Percentiles rank a stretch among this genome's conserved stretches.
phyloP scores from a whole-genome alignment of 2,329 filamentous ascomycete genomes.

The Drechslera avenae region DNA sequence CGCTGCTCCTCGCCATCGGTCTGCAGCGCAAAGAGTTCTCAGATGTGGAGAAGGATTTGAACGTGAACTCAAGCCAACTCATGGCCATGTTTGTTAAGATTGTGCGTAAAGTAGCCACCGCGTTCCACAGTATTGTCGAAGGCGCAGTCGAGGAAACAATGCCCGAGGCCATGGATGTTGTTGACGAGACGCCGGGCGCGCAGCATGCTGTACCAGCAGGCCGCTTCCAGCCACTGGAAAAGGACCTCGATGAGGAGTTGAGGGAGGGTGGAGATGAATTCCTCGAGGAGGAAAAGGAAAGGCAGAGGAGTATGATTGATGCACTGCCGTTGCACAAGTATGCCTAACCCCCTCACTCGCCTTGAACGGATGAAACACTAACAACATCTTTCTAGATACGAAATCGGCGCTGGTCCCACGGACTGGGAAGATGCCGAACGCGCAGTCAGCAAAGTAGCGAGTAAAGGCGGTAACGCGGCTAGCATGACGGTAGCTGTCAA shows the following conservation, averaged over 20 bases:
- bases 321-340: conserved; percentile 86
- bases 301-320: conserved; percentile 88
- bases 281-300: conserved; percentile 68
- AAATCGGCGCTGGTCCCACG: conserved; percentile 54
- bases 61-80: conserved; percentile 75
- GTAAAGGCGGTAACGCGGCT: conserved; percentile 53
- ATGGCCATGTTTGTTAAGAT: conserved; percentile 98
- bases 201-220: conserved; percentile 59
- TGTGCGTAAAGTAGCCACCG: conserved; percentile 79
- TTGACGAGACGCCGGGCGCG: conserved; percentile 58
- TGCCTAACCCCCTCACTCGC: conserved; percentile 46
- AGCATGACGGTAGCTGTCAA: conserved; percentile 79
- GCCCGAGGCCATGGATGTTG: conserved; percentile 51
- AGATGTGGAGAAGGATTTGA: conserved; percentile 76
- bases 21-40: conserved; percentile 89
- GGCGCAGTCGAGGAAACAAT: conserved; percentile 62
- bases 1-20: conserved; percentile 83
- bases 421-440: conserved; percentile 72
- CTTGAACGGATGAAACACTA: not conserved
- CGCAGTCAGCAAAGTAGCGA: conserved; percentile 64
- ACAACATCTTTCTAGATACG: conserved; percentile 42
- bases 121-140: conserved; percentile 77
- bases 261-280: conserved; percentile 82
- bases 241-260: conserved; percentile 78
- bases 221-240: conserved; percentile 72